These are phyloP conservation scores for Leishmania gerbilli DNA, from an alignment of 208 protist genomes.

Conservation along the genomic window DNA sequence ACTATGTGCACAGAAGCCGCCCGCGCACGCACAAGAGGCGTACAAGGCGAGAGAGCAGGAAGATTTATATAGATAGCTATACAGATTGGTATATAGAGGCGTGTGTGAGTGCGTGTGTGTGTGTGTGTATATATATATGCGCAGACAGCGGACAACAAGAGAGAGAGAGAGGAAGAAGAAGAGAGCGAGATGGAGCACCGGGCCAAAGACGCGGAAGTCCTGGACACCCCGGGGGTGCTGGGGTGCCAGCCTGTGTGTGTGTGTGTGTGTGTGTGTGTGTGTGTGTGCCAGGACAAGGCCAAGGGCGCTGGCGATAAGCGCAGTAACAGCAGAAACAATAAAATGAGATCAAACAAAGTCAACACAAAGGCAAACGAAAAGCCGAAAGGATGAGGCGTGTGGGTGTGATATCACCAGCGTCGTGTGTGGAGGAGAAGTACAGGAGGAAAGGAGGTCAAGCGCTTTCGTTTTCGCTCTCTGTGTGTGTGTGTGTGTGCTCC, in stretches of 20 bases:
- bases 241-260: not conserved
- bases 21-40: not conserved
- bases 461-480: not conserved
- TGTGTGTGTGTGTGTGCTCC: not conserved
- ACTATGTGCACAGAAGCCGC: not conserved
- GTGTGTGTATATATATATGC: not conserved
- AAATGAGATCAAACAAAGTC: not conserved
- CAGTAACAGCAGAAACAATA: not conserved
- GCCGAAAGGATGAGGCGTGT: not conserved
- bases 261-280: not conserved
- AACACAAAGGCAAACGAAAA: not conserved
- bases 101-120: slow-evolving; percentile 2
- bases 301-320: not conserved
- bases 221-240: not conserved
- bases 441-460: not conserved
- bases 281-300: not conserved
- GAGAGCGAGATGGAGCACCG: too few species aligned
- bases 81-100: too few species aligned
- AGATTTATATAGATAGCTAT: slow-evolving; percentile 5
- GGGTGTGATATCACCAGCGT: not conserved
- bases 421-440: not conserved
- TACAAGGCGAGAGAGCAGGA: not conserved
- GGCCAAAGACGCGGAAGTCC: not conserved
- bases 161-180: not conserved
- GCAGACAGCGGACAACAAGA: not conserved